Base-by-base conservation (phyloP, 192 early-diverging fungal species). In the Chytriomyces sp. region DNA sequence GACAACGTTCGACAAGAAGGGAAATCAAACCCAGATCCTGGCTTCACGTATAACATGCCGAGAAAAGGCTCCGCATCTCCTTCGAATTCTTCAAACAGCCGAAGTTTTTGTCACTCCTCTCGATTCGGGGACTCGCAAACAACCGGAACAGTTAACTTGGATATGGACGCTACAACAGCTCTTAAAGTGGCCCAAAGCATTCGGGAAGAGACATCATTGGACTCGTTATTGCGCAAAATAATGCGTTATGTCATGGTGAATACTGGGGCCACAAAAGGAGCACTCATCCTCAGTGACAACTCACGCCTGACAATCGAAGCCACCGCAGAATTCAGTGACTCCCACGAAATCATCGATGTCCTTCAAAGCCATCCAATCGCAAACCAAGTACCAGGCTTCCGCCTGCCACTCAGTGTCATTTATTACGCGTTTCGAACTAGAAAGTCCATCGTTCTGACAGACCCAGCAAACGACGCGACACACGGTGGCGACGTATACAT, bases 81-180 rank as follows among this genome's bases (percentile, higher is more conserved):
- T 6, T 55, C 68, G 22, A 32, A 39, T 14, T 59, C 55, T 31
- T 59, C 57, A 2, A 41, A 41, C n/a, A 59, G 55, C 19, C 54
- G 37, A 57, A 57, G 57, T 17, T 10, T 41, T n/a, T 59, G 57
- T 32, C 54, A 55, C 2, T 57, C 54, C 5, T 57, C 55, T 59
- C 53, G 68, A 3, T 59, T 70, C 39, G 65, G 53, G 2, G 65
- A 68, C 38, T 68, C 65, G 4, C 65, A 68, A 55, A 52, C 65
- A 34, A 68, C 65, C 6, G 65, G 56, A 22, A 68, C 73, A 2
- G 39, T 30, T 34, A 40, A 55, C 30, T 55, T 80, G 6, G 81
- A 85, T 64, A 53, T 85, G 54, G 84, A 85, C 69, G 52, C 80
- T n/a, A 80, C 77, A n/a, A 85, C 84, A 33, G 72, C 81, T 2